Base-by-base conservation (phyloP, 1,139 yeast genomes). In the Pneumocystis sp. region DNA sequence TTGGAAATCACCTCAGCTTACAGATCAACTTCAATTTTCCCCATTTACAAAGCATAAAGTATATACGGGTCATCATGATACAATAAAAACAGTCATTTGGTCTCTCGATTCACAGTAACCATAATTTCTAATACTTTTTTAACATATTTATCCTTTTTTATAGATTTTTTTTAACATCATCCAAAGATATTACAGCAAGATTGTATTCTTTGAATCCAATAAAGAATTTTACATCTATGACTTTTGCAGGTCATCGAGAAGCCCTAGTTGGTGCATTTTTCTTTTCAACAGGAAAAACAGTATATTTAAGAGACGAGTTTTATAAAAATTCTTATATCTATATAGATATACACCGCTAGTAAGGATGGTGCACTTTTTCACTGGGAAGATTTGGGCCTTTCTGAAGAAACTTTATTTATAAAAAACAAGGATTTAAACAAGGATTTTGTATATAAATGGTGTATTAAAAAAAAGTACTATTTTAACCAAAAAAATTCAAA, bases 301-400 rank as follows among this genome's bases (percentile, higher is more conserved):
- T 50, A 93, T 73, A 82, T 84, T 65, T 66, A 59, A 45, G 21
- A 63, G n/a, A 15, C 6, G 1, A 39, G 19, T 15, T 21, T 40
- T 21, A n/a, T 25, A n/a, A 34, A 35, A 6, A 31, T 57, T 7
- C 29, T 56, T 29, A 50, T 29, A 50, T 6, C 25, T 25, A 15
- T 66, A 29, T 65, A 66, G 61, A 89, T 93, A 63, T 93, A 90
- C 73, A 90, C 98, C 0, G 81, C 95, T 42, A 87, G 96, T 74
- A 88, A 87, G 75, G 99, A 93, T 73, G 98, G 98, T 63, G 97
- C 98, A 0, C 77, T 93, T 66, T 89, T 91, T 74, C 83, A 83
- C 71, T 93, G 98, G 97, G 93, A 89, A 73, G 93, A 87, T 83
- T 68, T 19, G 45, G 63, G 63, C 50, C 65, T 63, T n/a, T 42